phyloP scores from a whole-genome alignment of 1,284 basidiomycete genomes.

The Schizophyllum amplum region DNA sequence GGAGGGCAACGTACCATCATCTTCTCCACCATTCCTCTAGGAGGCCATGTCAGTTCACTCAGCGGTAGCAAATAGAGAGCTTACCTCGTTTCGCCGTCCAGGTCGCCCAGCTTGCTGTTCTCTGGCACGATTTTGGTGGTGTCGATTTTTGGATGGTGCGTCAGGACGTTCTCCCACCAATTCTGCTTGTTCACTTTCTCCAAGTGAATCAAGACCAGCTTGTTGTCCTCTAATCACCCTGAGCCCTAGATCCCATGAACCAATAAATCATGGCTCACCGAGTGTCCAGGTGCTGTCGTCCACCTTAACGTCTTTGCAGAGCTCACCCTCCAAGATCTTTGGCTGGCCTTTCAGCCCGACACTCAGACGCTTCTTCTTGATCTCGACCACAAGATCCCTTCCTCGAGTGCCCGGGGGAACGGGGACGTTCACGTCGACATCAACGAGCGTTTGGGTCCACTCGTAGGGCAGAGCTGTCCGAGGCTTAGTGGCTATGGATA shows the following conservation, averaged over 20 bases:
- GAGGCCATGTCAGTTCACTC: conserved; percentile 4
- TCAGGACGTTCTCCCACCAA: conserved; percentile 98
- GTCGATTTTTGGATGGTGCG: conserved; percentile 94
- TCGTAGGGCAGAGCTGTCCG: conserved; percentile 77
- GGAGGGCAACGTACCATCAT: conserved; percentile 82
- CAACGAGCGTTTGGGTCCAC: conserved; percentile 88
- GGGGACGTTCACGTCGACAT: conserved; percentile 78
- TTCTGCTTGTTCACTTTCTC: conserved; percentile 84
- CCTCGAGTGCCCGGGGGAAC: conserved; percentile 84
- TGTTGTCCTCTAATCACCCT: conserved; percentile 62
- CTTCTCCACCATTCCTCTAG: conserved; percentile 96
- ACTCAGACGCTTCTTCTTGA: conserved; percentile 78
- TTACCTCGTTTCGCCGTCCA: conserved; percentile 88
- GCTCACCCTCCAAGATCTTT: conserved; percentile 81
- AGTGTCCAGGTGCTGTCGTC: conserved; percentile 98
- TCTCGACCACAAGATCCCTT: conserved; percentile 66
- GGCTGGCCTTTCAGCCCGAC: conserved; percentile 84
- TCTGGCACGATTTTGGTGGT: conserved; percentile 94
- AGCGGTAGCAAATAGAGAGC: conserved; percentile 9
- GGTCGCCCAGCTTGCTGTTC: conserved; percentile 92
- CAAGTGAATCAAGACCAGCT: conserved; percentile 68
- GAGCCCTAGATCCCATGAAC: conserved; percentile 5
- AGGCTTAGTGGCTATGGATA: conserved; percentile 15
- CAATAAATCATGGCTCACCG: conserved; percentile 43
- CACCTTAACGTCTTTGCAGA: conserved; percentile 89